Conservation (phyloP, 2,329 filamentous ascomycete genomes). For the Aureobasidium sp. region DNA sequence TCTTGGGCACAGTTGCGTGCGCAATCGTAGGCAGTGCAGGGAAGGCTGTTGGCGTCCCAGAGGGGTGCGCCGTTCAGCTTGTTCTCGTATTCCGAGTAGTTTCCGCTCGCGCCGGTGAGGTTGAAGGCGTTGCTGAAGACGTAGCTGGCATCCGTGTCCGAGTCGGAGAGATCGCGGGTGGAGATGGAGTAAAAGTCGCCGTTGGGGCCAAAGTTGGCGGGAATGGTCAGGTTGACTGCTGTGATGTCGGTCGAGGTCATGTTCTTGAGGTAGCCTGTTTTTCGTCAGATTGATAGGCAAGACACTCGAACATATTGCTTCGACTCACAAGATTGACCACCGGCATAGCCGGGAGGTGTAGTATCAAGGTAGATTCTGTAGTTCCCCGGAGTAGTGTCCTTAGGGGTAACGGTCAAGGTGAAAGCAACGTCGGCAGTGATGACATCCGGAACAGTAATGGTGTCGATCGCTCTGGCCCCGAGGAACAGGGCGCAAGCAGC, state of each 20-base stretch:
- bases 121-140: conserved; percentile 23
- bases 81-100: conserved; percentile 23
- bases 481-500: conserved; percentile 8
- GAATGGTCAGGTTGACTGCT: conserved; percentile 27
- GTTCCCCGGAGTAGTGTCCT: conserved; percentile 22
- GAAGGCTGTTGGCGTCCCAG: conserved; percentile 26
- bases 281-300: neutral
- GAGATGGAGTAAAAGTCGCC: conserved; percentile 28
- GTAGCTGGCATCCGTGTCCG: conserved; percentile 22
- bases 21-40: conserved; percentile 25
- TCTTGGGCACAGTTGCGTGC: conserved; percentile 26
- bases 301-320: neutral
- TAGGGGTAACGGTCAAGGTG: conserved; percentile 32
- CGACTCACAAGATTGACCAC: conserved; percentile 27
- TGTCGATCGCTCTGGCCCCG: conserved; percentile 21
- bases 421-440: conserved; percentile 24
- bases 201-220: conserved; percentile 27
- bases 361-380: conserved; percentile 32
- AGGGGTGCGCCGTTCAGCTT: conserved; percentile 25
- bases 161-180: conserved; percentile 18
- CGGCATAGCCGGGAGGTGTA: conserved; percentile 25
- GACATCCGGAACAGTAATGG: conserved; percentile 23
- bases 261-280: conserved; percentile 29
- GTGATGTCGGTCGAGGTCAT: conserved; percentile 25
- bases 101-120: conserved; percentile 24